phyloP scores from a whole-genome alignment of 345 rosid genomes.

The Salix arbutifolia region DNA sequence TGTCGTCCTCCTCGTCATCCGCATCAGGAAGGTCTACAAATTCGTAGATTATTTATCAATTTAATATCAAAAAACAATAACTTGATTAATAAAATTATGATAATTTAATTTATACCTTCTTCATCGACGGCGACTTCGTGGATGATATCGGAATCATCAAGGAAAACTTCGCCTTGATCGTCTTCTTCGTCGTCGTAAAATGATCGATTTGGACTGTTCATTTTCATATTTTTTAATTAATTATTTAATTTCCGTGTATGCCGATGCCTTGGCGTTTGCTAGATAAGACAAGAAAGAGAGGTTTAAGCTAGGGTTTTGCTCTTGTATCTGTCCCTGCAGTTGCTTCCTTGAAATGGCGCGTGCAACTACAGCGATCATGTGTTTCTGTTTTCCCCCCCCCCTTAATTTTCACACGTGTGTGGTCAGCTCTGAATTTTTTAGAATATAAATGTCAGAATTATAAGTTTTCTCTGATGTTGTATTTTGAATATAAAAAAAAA shows the following conservation, averaged over 20 bases:
- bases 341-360: not conserved
- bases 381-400: not conserved
- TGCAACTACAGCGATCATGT: not conserved
- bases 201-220: conserved; percentile 2
- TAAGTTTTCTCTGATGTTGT: no score
- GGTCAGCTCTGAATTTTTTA: not conserved
- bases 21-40: conserved; percentile 77
- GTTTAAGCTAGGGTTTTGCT: not conserved
- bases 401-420: no score
- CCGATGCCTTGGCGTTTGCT: not conserved
- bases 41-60: not conserved
- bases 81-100: not conserved
- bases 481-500: no score
- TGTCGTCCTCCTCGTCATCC: conserved; percentile 49
- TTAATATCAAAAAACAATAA: not conserved
- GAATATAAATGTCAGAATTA: not conserved
- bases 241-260: not conserved
- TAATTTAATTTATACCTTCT: conserved; percentile 45
- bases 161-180: conserved; percentile 41
- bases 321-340: not conserved
- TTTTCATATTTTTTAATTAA: not conserved
- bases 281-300: not conserved
- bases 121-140: conserved; percentile 66
- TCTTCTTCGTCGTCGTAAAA: conserved; percentile 8
- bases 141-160: conserved; percentile 70